Percentiles rank a stretch among this genome's conserved stretches.
phyloP scores from a whole-genome alignment of 306 rosid genomes.

The Phaseolus lunatus region DNA sequence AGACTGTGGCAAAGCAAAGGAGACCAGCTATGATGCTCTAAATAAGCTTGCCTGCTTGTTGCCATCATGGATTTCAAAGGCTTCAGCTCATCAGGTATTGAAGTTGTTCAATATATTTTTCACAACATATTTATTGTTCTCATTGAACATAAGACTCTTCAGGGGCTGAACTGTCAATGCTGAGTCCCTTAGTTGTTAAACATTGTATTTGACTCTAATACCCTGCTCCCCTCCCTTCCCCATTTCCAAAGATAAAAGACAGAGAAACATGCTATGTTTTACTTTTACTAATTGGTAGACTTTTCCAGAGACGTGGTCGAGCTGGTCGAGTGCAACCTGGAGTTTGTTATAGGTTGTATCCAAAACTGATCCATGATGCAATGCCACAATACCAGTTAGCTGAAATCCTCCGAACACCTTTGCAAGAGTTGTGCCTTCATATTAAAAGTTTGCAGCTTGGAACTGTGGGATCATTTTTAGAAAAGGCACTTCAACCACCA shows the following conservation, averaged over 20 bases:
- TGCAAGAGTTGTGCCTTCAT: slow-evolving; percentile 97
- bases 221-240: neutral
- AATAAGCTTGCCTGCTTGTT: slow-evolving; percentile 94
- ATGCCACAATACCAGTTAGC: slow-evolving; percentile 93
- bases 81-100: slow-evolving; percentile 96
- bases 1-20: slow-evolving; percentile 99
- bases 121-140: slow-evolving; percentile 25
- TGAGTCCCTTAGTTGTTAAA: slow-evolving; percentile 23
- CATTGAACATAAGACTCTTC: slow-evolving; percentile 21
- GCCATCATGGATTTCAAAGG: slow-evolving; percentile 98
- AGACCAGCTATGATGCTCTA: slow-evolving; percentile 96
- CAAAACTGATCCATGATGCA: slow-evolving; percentile 82
- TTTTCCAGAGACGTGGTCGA: slow-evolving; percentile 92
- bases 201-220: slow-evolving; percentile 30
- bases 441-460: slow-evolving; percentile 97
- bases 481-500: slow-evolving; percentile 97
- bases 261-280: slow-evolving; percentile 32
- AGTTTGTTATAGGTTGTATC: slow-evolving; percentile 89
- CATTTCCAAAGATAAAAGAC: slow-evolving; percentile 14
- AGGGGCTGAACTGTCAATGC: slow-evolving; percentile 23
- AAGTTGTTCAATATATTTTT: slow-evolving; percentile 34
- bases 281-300: slow-evolving; percentile 40
- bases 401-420: slow-evolving; percentile 93
- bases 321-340: slow-evolving; percentile 99
- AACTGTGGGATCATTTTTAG: slow-evolving; percentile 84